Conservation (phyloP, 75 land plant species). For the Selaginella tamariscina region DNA sequence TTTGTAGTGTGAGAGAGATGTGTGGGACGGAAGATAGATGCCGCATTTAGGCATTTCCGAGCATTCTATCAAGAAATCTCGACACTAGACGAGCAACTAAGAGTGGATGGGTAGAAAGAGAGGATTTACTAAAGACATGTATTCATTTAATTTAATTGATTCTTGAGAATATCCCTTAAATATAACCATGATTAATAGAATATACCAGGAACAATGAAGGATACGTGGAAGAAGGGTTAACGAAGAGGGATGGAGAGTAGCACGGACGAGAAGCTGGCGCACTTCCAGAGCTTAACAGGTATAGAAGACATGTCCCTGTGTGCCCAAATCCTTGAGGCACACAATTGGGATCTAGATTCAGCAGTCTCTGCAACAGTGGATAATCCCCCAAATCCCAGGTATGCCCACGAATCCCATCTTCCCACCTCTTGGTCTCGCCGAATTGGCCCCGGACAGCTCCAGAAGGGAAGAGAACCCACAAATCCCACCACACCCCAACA, state of each 20-base stretch:
- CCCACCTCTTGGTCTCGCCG: neutral
- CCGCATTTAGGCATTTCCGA: constrained; percentile 7
- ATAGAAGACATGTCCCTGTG: constrained; percentile 60
- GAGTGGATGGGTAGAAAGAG: too few relatives aligned
- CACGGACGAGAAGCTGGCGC: constrained; percentile 67
- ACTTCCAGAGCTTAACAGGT: constrained; percentile 92
- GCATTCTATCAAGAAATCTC: constrained; percentile 4
- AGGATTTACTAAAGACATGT: too few relatives aligned
- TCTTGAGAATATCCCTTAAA: too few relatives aligned
- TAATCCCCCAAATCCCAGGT: neutral
- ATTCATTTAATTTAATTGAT: too few relatives aligned
- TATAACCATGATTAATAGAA: too few relatives aligned
- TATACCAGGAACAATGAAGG: too few relatives aligned
- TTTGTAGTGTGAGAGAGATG: constrained; percentile 9
- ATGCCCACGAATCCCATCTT: neutral
- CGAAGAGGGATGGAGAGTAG: too few relatives aligned
- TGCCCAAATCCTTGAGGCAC: constrained; percentile 63
- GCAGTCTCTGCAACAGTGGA: constrained; percentile 59
- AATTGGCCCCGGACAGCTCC: neutral
- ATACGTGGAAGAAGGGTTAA: too few relatives aligned
- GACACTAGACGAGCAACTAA: neutral
- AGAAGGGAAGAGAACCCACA: neutral
- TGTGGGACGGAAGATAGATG: constrained; percentile 10
- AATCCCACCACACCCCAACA: constrained; percentile 14
- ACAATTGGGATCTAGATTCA: constrained; percentile 80